phyloP scores from a whole-genome alignment of 257 asterid species.

The Nicotiana tomentosiformis region DNA sequence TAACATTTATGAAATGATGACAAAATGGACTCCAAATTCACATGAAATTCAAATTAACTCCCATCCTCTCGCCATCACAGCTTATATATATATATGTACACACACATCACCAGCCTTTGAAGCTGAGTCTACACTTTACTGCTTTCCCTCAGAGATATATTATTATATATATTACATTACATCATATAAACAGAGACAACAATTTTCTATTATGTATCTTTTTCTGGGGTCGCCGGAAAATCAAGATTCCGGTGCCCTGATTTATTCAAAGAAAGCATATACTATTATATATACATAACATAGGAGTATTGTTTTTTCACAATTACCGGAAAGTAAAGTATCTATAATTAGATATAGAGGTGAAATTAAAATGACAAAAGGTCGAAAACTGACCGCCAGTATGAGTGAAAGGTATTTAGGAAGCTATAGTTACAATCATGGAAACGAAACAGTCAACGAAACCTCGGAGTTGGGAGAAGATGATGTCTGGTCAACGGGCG shows the following conservation, averaged over 20 bases:
- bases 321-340: constrained; percentile 18
- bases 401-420: constrained; percentile 61
- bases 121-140: constrained; percentile 13
- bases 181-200: no score
- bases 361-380: constrained; percentile 50
- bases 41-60: constrained; percentile 31
- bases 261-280: background rate
- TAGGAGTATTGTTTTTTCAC: background rate
- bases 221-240: constrained; percentile 32
- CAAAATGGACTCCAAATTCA: constrained; percentile 65
- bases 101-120: constrained; percentile 23
- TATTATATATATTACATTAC: background rate
- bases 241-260: constrained; percentile 28
- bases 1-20: constrained; percentile 36
- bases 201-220: background rate
- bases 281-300: background rate
- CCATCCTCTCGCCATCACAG: constrained; percentile 16
- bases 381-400: constrained; percentile 51
- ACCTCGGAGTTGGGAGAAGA: constrained; percentile 60
- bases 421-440: constrained; percentile 25
- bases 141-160: constrained; percentile 13
- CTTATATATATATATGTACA: constrained; percentile 42
- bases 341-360: background rate
- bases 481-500: constrained; percentile 66
- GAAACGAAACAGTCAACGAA: constrained; percentile 31